phyloP scores from a whole-genome alignment of 371 early-diverging fungal species.

The Apophysomyces variabilis region DNA sequence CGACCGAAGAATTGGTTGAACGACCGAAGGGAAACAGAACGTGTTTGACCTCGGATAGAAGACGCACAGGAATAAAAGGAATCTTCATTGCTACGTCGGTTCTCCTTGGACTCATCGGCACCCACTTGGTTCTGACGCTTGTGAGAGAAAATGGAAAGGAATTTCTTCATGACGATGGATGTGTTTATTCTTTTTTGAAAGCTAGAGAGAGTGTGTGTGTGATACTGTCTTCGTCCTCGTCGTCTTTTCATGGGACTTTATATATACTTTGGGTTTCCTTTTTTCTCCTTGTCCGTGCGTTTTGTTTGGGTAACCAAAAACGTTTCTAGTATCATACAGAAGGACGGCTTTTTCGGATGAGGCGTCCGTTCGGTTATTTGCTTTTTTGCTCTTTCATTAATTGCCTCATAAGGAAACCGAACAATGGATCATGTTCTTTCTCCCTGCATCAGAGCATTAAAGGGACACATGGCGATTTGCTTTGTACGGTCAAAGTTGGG shows the following conservation, averaged over 20 bases:
- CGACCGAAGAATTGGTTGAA: constrained; percentile 3
- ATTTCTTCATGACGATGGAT: not conserved
- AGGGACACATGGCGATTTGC: too few species aligned
- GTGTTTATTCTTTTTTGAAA: not conserved
- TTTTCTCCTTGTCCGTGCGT: constrained; percentile 6
- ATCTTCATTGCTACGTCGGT: constrained; percentile 2
- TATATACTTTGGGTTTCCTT: not conserved
- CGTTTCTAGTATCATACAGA: not conserved
- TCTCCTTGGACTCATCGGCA: not conserved
- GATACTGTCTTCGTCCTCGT: not conserved
- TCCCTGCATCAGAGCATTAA: too few species aligned
- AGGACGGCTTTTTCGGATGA: too few species aligned
- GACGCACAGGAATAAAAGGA: constrained; percentile 12
- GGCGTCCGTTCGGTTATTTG: too few species aligned
- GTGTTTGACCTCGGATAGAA: not conserved
- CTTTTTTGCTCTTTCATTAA: not conserved
- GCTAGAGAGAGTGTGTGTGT: not conserved
- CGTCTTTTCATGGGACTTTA: not conserved
- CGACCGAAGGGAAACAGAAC: not conserved
- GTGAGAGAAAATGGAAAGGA: constrained; percentile 4
- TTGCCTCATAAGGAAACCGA: not conserved
- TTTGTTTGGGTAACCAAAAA: constrained; percentile 3
- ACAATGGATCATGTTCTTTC: too few species aligned
- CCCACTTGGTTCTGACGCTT: constrained; percentile 6
- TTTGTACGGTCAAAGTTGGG: too few species aligned